Conservation (phyloP, 805 yeast genomes). For the Saccharomyces cerevisiae region DNA sequence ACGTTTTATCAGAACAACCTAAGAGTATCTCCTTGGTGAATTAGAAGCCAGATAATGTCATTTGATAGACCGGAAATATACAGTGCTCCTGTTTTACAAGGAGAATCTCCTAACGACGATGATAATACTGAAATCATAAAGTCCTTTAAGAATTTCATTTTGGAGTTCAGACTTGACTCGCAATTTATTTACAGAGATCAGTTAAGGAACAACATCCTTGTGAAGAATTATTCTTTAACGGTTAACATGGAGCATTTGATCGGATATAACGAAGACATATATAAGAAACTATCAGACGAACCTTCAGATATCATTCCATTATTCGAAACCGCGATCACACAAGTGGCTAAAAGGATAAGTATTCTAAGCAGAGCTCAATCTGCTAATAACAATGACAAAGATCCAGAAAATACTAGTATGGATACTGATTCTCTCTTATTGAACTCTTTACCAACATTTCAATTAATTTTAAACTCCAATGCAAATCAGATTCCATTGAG, state of each 20-base stretch:
- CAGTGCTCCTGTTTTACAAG: constrained; percentile 80
- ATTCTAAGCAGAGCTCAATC: constrained; percentile 27
- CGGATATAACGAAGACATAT: constrained; percentile 80
- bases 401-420: constrained; percentile 4
- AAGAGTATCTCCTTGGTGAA: neutral
- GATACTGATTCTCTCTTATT: constrained; percentile 5
- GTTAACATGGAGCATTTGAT: constrained; percentile 81
- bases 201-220: constrained; percentile 74
- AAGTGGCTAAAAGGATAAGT: constrained; percentile 68
- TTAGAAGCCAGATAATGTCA: constrained; percentile 41
- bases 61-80: constrained; percentile 66
- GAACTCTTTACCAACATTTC: constrained; percentile 68
- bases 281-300: constrained; percentile 73
- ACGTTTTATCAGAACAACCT: too few species aligned
- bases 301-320: constrained; percentile 83
- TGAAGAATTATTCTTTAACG: constrained; percentile 60
- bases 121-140: constrained; percentile 59
- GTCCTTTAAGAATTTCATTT: constrained; percentile 71
- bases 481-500: constrained; percentile 69
- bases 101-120: constrained; percentile 59
- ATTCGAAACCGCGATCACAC: constrained; percentile 75
- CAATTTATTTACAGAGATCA: constrained; percentile 86
- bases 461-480: constrained; percentile 65
- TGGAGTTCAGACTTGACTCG: constrained; percentile 77
- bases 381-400: constrained; percentile 8